Percentiles rank a stretch among this genome's conserved stretches.
phyloP scores from a whole-genome alignment of 1,139 yeast species.

The Zygosaccharomyces sapae region DNA sequence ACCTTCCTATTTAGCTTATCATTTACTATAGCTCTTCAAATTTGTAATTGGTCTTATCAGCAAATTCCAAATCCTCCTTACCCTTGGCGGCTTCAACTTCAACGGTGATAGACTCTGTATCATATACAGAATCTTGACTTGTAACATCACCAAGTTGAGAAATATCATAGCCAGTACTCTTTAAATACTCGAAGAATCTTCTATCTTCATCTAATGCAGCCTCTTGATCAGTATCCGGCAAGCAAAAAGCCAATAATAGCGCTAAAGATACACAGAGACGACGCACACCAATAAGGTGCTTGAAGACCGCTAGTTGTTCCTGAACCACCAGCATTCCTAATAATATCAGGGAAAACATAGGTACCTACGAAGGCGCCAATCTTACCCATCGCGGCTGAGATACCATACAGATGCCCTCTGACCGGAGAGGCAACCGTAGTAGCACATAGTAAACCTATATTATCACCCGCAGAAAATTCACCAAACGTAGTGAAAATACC shows the following conservation, averaged over 20 bases:
- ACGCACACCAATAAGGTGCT: slow-evolving; percentile 79
- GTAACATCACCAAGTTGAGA: slow-evolving; percentile 32
- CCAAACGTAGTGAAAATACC: slow-evolving; percentile 86
- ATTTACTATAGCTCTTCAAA: background rate
- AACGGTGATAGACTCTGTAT: slow-evolving; percentile 5
- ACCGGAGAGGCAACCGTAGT: slow-evolving; percentile 83
- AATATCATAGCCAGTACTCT: slow-evolving; percentile 55
- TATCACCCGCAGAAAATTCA: slow-evolving; percentile 93
- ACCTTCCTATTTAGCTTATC: background rate
- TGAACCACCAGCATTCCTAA: slow-evolving; percentile 48
- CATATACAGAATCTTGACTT: slow-evolving; percentile 4
- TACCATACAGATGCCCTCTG: slow-evolving; percentile 86
- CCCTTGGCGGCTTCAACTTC: slow-evolving; percentile 5
- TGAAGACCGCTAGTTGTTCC: slow-evolving; percentile 50
- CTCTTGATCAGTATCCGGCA: slow-evolving; percentile 81
- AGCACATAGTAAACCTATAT: slow-evolving; percentile 81
- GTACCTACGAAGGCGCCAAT: slow-evolving; percentile 91
- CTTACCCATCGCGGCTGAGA: slow-evolving; percentile 88
- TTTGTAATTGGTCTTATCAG: background rate
- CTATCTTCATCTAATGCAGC: slow-evolving; percentile 76
- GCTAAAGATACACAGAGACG: slow-evolving; percentile 69
- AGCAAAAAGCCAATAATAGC: slow-evolving; percentile 62
- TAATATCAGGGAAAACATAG: slow-evolving; percentile 75
- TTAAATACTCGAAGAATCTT: slow-evolving; percentile 61
- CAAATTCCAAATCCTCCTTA: background rate